Percentiles rank a stretch among this genome's conserved stretches.
Evolutionary conservation across 1,284 basidiomycete species (phyloP).

Genomic region (Trametes polyzona): DNA sequence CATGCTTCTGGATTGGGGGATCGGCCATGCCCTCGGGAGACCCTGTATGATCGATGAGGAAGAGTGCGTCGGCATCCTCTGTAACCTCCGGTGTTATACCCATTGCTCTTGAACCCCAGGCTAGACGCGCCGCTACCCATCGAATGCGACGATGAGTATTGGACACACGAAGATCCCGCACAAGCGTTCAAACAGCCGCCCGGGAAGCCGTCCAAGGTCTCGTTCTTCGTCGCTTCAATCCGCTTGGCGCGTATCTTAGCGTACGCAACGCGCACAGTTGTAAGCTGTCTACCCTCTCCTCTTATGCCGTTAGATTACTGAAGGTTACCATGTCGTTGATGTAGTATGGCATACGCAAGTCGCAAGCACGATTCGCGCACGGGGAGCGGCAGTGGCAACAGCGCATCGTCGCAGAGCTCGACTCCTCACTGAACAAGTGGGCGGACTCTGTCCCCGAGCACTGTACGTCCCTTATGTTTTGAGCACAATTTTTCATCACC

Average conservation of each 20-base stretch:
- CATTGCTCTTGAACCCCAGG: slow-evolving; percentile 35
- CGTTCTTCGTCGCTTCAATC: slow-evolving; percentile 61
- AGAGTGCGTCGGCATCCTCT: slow-evolving; percentile 47
- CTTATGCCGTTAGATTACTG: too few relatives aligned
- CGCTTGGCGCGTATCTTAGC: slow-evolving; percentile 67
- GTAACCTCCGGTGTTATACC: neutral
- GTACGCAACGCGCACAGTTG: slow-evolving; percentile 64
- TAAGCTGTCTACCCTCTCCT: too few relatives aligned
- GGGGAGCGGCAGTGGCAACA: slow-evolving; percentile 29
- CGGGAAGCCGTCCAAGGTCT: slow-evolving; percentile 52
- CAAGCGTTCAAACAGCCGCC: slow-evolving; percentile 59
- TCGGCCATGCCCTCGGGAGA: slow-evolving; percentile 64
- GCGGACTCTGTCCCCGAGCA: slow-evolving; percentile 27
- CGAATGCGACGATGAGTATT: slow-evolving; percentile 76
- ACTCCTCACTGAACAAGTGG: slow-evolving; percentile 32
- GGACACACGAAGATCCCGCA: slow-evolving; percentile 57
- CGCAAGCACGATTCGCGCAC: slow-evolving; percentile 23
- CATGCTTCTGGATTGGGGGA: slow-evolving; percentile 51
- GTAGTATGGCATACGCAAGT: slow-evolving; percentile 20
- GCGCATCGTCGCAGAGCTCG: slow-evolving; percentile 28
- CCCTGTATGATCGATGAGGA: slow-evolving; percentile 69
- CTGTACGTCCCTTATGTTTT: slow-evolving; percentile 20
- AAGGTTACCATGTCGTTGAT: too few relatives aligned
- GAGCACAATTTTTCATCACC: slow-evolving; percentile 26
- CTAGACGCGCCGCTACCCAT: slow-evolving; percentile 71